Evolutionary conservation across 495 filamentous ascomycete genomes (phyloP), one percentile per base, ranked within the genome.

Genomic region (Tuber umbilicatum): DNA sequence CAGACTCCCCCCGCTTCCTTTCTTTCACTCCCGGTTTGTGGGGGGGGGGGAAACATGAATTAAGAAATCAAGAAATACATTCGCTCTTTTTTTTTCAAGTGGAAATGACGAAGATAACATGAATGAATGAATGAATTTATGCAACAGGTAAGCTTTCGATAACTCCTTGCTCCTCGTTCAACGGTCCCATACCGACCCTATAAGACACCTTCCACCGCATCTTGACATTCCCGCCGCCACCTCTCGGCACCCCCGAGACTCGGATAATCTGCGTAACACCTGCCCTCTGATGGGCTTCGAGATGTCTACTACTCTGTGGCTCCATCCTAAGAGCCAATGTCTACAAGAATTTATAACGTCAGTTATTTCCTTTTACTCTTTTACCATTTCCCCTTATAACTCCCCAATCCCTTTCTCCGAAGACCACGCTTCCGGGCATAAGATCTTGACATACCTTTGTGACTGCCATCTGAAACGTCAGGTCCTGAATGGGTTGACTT

Each of bases 401-500:
- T n/a, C n/a, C n/a, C 31, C 50, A 60, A 60, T 12, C n/a, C n/a
- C n/a, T 14, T 27, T 60, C 50, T 27, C 9, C 10, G n/a, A n/a
- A 16, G 27, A 64, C 3, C 55, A 64, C 27, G 27, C 50, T 55
- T 9, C 50, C 7, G 9, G 19, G 23, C 6, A 70, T 70, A 17
- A 69, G 39, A 60, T 38, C 55, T 60, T 31, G 14, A 79, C 85
- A 79, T 85, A 97, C 95, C 89, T 94, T 97, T 47, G 94, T 94
- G 12, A 97, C 94, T 5, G 95, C 95, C 72, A 94, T 87, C 83
- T 96, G 92, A 81, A 97, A 97, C 69, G 94, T 93, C 55, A 98
- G 85, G 69, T 96, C 93, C 1, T 88, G 86, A 55, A 99, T 87
- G 0, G 87, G 86, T 77, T 91, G 87, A 38, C 87, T 85, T 4